phyloP scores from a whole-genome alignment of 1,284 basidiomycete species.

The Ceratobasidium sp. region DNA sequence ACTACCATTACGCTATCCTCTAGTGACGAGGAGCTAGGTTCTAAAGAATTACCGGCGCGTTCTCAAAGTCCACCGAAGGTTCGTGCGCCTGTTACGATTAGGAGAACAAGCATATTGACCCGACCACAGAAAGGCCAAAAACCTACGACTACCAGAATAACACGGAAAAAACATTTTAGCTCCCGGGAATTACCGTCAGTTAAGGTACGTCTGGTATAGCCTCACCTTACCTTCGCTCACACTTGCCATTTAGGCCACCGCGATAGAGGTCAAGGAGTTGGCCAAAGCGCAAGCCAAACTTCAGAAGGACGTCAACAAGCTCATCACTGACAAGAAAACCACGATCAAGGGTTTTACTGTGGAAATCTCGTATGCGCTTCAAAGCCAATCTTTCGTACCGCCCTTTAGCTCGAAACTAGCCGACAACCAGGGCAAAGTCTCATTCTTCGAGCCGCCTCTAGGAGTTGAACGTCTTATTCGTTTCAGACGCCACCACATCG shows the following conservation, averaged over 20 bases:
- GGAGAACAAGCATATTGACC: not conserved
- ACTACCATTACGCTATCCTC: slow-evolving; percentile 7
- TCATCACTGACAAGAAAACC: slow-evolving; percentile 45
- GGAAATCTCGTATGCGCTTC: slow-evolving; percentile 37
- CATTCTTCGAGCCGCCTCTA: slow-evolving; percentile 23
- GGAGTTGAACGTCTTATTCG: slow-evolving; percentile 40
- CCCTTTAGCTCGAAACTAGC: slow-evolving; percentile 17
- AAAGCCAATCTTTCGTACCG: slow-evolving; percentile 15
- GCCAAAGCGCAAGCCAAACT: slow-evolving; percentile 30
- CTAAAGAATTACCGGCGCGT: not conserved
- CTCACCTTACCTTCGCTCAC: not conserved
- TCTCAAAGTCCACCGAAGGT: not conserved
- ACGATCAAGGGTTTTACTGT: slow-evolving; percentile 46
- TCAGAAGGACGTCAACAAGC: slow-evolving; percentile 44
- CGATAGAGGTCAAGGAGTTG: not conserved
- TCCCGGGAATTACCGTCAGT: not conserved
- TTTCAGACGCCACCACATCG: slow-evolving; percentile 44
- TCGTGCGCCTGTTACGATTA: not conserved
- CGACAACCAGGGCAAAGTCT: slow-evolving; percentile 5
- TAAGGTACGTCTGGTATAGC: not conserved
- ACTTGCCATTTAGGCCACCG: not conserved
- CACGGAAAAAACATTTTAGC: not conserved
- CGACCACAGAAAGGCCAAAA: not conserved
- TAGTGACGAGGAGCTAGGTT: slow-evolving; percentile 22
- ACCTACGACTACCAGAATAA: not conserved